Percentiles rank a stretch among this genome's conserved stretches.
Evolutionary conservation across 768 basidiomycete species (phyloP).

Genomic region (Crepidotus variabilis): DNA sequence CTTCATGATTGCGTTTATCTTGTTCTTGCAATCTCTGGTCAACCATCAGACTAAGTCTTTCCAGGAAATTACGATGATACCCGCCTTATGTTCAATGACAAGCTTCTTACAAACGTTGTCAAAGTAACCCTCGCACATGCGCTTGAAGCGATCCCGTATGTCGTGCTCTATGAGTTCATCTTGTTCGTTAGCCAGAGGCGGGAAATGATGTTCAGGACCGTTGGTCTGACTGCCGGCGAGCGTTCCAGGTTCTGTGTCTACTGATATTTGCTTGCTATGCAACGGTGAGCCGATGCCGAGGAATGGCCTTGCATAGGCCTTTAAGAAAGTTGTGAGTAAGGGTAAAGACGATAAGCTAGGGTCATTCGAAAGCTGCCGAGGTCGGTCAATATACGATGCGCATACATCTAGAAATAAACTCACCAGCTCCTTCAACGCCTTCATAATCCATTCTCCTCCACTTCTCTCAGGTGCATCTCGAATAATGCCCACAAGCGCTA

Average conservation of each 20-base stretch:
- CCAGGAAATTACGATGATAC: conserved; percentile 12
- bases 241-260: conserved; percentile 51
- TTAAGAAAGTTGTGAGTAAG: conserved; percentile 87
- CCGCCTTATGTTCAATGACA: conserved; percentile 84
- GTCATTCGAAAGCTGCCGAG: conserved; percentile 76
- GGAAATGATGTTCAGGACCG: conserved; percentile 33
- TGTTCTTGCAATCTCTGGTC: conserved; percentile 90
- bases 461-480: conserved; percentile 66
- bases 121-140: conserved; percentile 92
- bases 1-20: conserved; percentile 95
- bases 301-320: conserved; percentile 85
- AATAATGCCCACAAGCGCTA: conserved; percentile 85
- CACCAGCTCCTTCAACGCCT: conserved; percentile 80
- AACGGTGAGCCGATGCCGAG: conserved; percentile 67
- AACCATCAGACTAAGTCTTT: neutral
- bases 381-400: conserved; percentile 3
- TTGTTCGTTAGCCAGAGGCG: conserved; percentile 41
- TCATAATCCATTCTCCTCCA: conserved; percentile 90
- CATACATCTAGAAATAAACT: conserved; percentile 19
- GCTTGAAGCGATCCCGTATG: conserved; percentile 82
- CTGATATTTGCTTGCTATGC: conserved; percentile 54
- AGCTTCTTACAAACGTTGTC: conserved; percentile 90
- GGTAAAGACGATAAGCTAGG: conserved; percentile 85
- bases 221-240: conserved; percentile 37
- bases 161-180: conserved; percentile 84